Conservation (phyloP, 257 asterid species). For the Jasminum sambac region DNA sequence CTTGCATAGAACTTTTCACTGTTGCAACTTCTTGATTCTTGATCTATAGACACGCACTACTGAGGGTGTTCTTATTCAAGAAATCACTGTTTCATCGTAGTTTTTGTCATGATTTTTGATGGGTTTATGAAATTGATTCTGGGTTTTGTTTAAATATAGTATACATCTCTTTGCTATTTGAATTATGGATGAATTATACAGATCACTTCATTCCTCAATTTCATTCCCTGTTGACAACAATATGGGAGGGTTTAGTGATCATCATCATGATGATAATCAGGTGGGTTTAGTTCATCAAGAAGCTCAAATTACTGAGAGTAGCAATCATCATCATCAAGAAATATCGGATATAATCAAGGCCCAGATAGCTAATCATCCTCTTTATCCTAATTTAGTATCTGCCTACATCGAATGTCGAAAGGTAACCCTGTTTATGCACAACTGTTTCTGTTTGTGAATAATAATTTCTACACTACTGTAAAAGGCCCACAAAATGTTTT, state of each 20-base stretch:
- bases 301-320: conserved; percentile 13
- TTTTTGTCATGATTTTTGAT: neutral
- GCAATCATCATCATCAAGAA: conserved; percentile 26
- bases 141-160: conserved; percentile 6
- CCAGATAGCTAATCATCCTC: conserved; percentile 85
- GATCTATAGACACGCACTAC: neutral
- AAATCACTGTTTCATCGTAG: conserved; percentile 28
- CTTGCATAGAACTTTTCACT: neutral
- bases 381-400: conserved; percentile 67
- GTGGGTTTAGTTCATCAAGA: conserved; percentile 15
- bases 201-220: conserved; percentile 43
- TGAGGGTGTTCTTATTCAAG: conserved; percentile 23
- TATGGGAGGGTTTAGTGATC: conserved; percentile 19
- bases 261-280: conserved; percentile 7
- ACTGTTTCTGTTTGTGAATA: conserved; percentile 5
- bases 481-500: neutral
- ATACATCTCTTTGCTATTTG: too few species aligned
- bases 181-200: conserved; percentile 52
- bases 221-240: conserved; percentile 27
- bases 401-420: conserved; percentile 74
- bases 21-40: neutral
- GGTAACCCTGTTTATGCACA: conserved; percentile 34
- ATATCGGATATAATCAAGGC: conserved; percentile 59
- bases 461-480: neutral
- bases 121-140: conserved; percentile 7